A percentile compares a stretch with the other conserved stretches of the same genome.
These are phyloP conservation scores for Dendrostoma leiphaemia DNA, from an alignment of 2,329 filamentous ascomycete genomes.

Conservation along the genomic window DNA sequence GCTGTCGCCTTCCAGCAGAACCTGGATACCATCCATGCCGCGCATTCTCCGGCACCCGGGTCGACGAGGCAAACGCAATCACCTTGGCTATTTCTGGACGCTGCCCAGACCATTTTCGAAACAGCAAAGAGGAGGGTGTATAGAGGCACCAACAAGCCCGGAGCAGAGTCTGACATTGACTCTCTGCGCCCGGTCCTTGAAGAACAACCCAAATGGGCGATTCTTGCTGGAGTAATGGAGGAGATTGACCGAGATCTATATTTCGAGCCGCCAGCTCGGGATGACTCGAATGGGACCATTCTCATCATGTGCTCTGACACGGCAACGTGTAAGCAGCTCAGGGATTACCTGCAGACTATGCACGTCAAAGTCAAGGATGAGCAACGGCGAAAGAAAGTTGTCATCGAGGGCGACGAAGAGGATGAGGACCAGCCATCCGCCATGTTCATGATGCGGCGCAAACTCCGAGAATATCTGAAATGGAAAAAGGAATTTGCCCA, in stretches of 20 bases:
- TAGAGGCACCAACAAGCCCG: conserved; percentile 60
- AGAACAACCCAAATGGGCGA: conserved; percentile 89
- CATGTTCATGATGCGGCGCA: conserved; percentile 85
- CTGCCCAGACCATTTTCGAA: conserved; percentile 90
- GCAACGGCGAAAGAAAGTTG: conserved; percentile 31
- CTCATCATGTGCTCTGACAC: conserved; percentile 94
- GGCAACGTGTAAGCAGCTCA: conserved; percentile 80
- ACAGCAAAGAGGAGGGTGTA: conserved; percentile 88
- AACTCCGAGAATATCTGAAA: conserved; percentile 78
- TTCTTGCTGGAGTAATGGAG: conserved; percentile 84
- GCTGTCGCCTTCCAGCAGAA: conserved; percentile 90
- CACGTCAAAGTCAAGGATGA: conserved; percentile 62
- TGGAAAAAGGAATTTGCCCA: conserved; percentile 91
- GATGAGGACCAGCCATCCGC: conserved; percentile 66
- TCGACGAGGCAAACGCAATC: conserved; percentile 87
- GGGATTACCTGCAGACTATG: conserved; percentile 91
- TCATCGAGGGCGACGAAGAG: conserved; percentile 38
- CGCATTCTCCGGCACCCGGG: conserved; percentile 83
- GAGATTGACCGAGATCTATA: conserved; percentile 92
- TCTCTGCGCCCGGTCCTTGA: conserved; percentile 80
- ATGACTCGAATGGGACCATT: conserved; percentile 88
- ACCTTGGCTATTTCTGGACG: conserved; percentile 94
- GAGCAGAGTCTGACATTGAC: conserved; percentile 49
- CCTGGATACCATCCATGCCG: conserved; percentile 88
- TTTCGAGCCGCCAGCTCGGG: conserved; percentile 71